Evolutionary conservation across 257 asterid genomes (phyloP).

Genomic region (Marsdenia floribunda): DNA sequence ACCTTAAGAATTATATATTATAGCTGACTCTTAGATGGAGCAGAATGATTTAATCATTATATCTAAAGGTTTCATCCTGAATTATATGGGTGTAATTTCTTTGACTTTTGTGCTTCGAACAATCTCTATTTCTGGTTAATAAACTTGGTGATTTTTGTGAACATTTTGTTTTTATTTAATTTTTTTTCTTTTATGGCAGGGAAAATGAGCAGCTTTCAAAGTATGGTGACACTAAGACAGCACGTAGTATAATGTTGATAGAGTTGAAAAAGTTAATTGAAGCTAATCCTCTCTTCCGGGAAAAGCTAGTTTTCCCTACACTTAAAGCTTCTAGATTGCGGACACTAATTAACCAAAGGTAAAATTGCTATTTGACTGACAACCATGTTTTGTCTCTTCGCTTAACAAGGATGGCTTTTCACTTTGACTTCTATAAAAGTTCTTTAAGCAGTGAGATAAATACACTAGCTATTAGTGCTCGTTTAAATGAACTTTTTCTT

Average conservation of each 20-base stretch:
- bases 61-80: not conserved
- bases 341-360: conserved; percentile 94
- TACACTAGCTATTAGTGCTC: not conserved
- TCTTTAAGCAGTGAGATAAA: not conserved
- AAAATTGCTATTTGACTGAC: conserved; percentile 6
- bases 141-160: not conserved
- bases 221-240: conserved; percentile 97
- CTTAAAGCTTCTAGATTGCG: conserved; percentile 89
- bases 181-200: conserved; percentile 42
- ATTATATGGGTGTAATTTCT: not conserved
- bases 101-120: not conserved
- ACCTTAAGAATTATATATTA: not conserved
- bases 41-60: not conserved
- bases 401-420: not conserved
- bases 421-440: not conserved
- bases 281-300: conserved; percentile 97
- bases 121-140: not conserved
- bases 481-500: not conserved
- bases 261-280: conserved; percentile 92
- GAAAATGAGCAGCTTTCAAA: conserved; percentile 97
- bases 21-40: not conserved
- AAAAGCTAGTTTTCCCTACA: conserved; percentile 85
- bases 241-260: conserved; percentile 91
- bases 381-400: not conserved
- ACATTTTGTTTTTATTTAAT: not conserved